phyloP scores from a whole-genome alignment of 305 asterid genomes.

The Solanum hybrid region DNA sequence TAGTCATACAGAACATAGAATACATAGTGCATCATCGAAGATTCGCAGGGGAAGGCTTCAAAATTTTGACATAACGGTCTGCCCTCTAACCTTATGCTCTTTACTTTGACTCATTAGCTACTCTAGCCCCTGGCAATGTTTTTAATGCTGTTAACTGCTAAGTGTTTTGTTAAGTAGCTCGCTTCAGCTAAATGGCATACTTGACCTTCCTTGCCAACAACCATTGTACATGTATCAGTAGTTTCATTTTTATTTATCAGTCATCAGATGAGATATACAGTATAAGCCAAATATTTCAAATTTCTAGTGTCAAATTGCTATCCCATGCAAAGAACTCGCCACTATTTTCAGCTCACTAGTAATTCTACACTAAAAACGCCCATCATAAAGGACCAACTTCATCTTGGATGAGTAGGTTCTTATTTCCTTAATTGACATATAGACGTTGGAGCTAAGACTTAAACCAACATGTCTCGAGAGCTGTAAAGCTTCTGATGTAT shows the following conservation, averaged over 20 bases:
- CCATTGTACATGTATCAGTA: background rate
- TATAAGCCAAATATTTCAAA: background rate
- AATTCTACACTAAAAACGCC: background rate
- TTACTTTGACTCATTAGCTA: background rate
- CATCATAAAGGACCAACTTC: background rate
- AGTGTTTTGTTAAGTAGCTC: background rate
- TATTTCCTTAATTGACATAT: background rate
- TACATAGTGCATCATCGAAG: background rate
- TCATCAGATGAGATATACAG: background rate
- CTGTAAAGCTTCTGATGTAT: background rate
- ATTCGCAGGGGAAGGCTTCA: background rate
- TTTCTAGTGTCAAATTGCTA: background rate
- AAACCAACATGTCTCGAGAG: background rate
- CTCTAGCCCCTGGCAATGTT: background rate
- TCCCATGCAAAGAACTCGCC: background rate
- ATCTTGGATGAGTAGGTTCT: background rate
- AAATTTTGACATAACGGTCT: background rate
- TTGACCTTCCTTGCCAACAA: background rate
- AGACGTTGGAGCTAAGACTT: background rate
- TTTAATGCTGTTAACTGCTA: background rate
- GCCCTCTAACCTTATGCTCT: background rate
- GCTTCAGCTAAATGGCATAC: background rate
- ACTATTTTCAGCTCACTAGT: background rate
- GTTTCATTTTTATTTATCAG: background rate
- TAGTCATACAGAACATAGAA: background rate